Evolutionary conservation across 257 asterid genomes (phyloP), one percentile per base, ranked within the genome.

Genomic region (Solanum corneliomulleri): DNA sequence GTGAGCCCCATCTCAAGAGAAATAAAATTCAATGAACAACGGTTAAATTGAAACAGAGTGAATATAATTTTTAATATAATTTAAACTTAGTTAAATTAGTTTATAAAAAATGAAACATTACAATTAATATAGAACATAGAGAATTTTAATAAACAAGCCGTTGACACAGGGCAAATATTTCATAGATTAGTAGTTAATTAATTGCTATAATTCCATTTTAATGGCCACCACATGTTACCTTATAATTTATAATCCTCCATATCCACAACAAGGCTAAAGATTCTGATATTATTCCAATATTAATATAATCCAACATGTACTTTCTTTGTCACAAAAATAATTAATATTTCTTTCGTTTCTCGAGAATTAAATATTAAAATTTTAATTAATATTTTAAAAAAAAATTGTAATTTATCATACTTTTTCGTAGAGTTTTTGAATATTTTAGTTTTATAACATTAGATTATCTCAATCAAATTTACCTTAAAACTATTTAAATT

Each of bases 161-260:
- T 33, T 18, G 77, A 87, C 39, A 68, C 33, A 45, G 85, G 66
- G 64, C 76, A 77, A 42, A 33, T 75, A 78, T 45, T 74, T 62
- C 64, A 60, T 25, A 68, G 39, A 68, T 64, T 49, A 82, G 16
- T n/a, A 82, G 20, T 47, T 47, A 31, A 47, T 80, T 47, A 80
- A 86, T 56, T 37, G 12, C 84, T 76, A 86, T 89, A 62, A 89
- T 84, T 83, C 83, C 64, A 42, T 21, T 56, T 66, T 82, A 84
- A 13, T 87, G 91, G 86, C 85, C n/a, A 74, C 81, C 89, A 89
- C 88, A 89, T 87, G 91, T 87, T 82, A 75, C 70, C 62, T 35
- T n/a, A 44, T 52, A 58, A 83, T 39, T 39, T 58, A 39, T 45
- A 77, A 89, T 29, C 45, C 44, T 47, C 42, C 88, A 75, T 84